These are phyloP conservation scores for Diaporthe sp. DNA, from an alignment of 2,329 filamentous ascomycete genomes.

Conservation along the genomic window DNA sequence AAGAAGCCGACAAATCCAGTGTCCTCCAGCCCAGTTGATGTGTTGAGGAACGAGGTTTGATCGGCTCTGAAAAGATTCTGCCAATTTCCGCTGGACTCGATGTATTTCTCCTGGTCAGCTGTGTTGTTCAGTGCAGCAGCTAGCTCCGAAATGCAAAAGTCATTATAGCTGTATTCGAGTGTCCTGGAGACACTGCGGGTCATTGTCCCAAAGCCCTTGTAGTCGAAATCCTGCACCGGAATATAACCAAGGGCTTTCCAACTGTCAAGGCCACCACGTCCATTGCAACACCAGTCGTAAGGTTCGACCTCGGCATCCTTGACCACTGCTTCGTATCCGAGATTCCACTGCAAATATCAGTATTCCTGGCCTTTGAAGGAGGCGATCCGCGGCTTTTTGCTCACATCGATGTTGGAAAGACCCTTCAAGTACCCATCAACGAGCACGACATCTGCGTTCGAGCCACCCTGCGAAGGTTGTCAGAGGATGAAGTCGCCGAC, in stretches of 20 bases:
- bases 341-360: slow-evolving; percentile 63
- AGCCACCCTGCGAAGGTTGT: slow-evolving; percentile 66
- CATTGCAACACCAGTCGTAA: slow-evolving; percentile 75
- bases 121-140: slow-evolving; percentile 66
- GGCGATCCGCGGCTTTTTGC: slow-evolving; percentile 32
- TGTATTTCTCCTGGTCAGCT: slow-evolving; percentile 69
- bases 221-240: slow-evolving; percentile 75
- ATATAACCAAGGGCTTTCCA: slow-evolving; percentile 81
- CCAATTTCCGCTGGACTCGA: slow-evolving; percentile 72
- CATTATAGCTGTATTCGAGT: slow-evolving; percentile 82
- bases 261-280: slow-evolving; percentile 75
- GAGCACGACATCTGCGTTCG: slow-evolving; percentile 77
- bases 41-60: slow-evolving; percentile 61
- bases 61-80: slow-evolving; percentile 71
- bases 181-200: slow-evolving; percentile 79
- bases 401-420: slow-evolving; percentile 62
- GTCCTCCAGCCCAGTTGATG: slow-evolving; percentile 47
- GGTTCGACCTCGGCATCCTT: slow-evolving; percentile 80
- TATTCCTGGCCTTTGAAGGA: too few relatives aligned
- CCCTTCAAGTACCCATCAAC: slow-evolving; percentile 77
- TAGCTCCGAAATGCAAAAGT: slow-evolving; percentile 75
- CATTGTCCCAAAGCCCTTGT: slow-evolving; percentile 73
- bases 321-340: slow-evolving; percentile 76
- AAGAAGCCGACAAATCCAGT: slow-evolving; percentile 78
- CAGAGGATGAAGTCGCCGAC: neutral